A percentile compares a stretch with the other conserved stretches of the same genome.
phyloP scores from a whole-genome alignment of 805 yeast species.

The Candida khao-thaluensis region DNA sequence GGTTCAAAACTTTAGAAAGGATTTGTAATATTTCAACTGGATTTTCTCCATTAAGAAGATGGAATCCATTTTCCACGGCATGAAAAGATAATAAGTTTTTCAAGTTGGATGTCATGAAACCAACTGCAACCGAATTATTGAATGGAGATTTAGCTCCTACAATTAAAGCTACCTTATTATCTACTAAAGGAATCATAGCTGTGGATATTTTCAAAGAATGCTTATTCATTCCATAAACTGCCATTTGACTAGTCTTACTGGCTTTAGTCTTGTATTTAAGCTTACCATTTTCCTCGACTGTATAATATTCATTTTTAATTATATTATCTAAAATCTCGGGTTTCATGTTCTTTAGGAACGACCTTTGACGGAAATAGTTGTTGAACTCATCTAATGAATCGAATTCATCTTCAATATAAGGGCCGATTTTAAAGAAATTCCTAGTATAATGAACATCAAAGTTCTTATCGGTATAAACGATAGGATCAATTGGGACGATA shows the following conservation, averaged over 20 bases:
- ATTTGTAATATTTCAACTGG: slow-evolving; percentile 42
- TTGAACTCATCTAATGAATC: slow-evolving; percentile 40
- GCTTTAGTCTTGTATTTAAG: slow-evolving; percentile 23
- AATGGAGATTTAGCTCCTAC: slow-evolving; percentile 53
- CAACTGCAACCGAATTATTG: slow-evolving; percentile 50
- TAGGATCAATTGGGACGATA: slow-evolving; percentile 61
- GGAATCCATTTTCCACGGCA: slow-evolving; percentile 47
- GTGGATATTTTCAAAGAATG: slow-evolving; percentile 35
- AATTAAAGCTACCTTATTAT: slow-evolving; percentile 49
- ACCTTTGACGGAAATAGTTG: slow-evolving; percentile 38
- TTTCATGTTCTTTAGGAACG: slow-evolving; percentile 46
- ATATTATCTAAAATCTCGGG: slow-evolving; percentile 48
- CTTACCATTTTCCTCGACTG: slow-evolving; percentile 20
- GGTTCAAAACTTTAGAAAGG: slow-evolving; percentile 18
- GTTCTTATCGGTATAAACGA: slow-evolving; percentile 32
- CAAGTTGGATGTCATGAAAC: slow-evolving; percentile 18
- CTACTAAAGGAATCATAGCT: slow-evolving; percentile 33
- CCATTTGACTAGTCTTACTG: slow-evolving; percentile 43
- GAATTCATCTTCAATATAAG: slow-evolving; percentile 39
- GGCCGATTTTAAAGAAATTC: slow-evolving; percentile 24
- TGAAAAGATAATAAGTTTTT: slow-evolving; percentile 10
- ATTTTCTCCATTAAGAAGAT: slow-evolving; percentile 49
- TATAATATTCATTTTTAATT: slow-evolving; percentile 33
- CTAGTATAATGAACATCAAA: slow-evolving; percentile 17
- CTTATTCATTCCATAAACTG: slow-evolving; percentile 45